phyloP scores from a whole-genome alignment of 2,329 filamentous ascomycete genomes.

The Parastagonospora avenae region DNA sequence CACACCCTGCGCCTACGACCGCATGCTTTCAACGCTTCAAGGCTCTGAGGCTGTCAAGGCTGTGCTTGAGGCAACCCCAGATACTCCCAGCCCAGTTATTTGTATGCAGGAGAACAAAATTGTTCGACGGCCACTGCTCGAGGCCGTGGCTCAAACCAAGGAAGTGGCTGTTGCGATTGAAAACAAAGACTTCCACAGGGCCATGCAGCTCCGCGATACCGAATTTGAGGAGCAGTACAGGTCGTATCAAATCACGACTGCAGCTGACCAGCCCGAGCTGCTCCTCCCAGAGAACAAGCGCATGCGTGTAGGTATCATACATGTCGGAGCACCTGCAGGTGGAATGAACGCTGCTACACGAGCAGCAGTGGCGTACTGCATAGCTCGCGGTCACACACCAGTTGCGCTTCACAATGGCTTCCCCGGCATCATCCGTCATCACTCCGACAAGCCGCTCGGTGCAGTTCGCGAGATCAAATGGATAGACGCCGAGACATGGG shows the following conservation, averaged over 20 bases:
- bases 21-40: constrained; percentile 89
- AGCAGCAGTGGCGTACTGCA: constrained; percentile 89
- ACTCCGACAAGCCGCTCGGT: constrained; percentile 79
- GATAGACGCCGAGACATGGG: constrained; percentile 95
- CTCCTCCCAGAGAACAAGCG: constrained; percentile 75
- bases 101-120: constrained; percentile 99
- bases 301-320: constrained; percentile 94
- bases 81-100: constrained; percentile 91
- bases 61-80: constrained; percentile 63
- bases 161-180: constrained; percentile 82
- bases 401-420: constrained; percentile 97
- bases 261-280: constrained; percentile 73
- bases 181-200: constrained; percentile 81
- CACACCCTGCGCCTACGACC: constrained; percentile 88
- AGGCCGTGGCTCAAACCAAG: constrained; percentile 86
- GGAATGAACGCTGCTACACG: constrained; percentile 98
- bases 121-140: constrained; percentile 82
- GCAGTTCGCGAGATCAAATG: constrained; percentile 86
- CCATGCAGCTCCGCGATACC: constrained; percentile 86
- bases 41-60: constrained; percentile 50
- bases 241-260: constrained; percentile 89
- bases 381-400: constrained; percentile 89
- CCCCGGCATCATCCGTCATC: constrained; percentile 88
- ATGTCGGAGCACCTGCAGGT: constrained; percentile 93
- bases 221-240: constrained; percentile 93